Evolutionary conservation across 768 basidiomycete species (phyloP), one percentile per base, ranked within the genome.

Genomic region (Boletus sp.): DNA sequence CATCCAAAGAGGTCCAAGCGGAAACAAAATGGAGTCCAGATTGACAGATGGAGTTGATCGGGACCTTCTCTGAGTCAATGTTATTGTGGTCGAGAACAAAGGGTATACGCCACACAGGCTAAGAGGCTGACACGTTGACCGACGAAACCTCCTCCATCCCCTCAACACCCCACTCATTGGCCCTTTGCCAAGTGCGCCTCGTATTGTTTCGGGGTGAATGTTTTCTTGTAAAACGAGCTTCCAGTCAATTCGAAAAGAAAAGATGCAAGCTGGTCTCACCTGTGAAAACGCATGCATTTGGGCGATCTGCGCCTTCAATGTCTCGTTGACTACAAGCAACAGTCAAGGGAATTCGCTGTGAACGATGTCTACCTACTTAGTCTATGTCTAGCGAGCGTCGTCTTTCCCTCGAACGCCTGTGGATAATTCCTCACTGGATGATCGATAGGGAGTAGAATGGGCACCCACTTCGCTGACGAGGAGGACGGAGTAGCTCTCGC

Each of bases 231-330:
- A 15, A 36, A n/a, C 10, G 9, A 48, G 24, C 8, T 35, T 52
- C 10, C 7, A 46, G 55, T 24, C 36, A 30, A 47, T 33, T 48
- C 28, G 45, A 24, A 35, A 14, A 3, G 30, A 54, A 30, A 49
- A 11, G 24, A 24, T 24, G 24, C 24, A 10, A 6, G 28, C 4
- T 12, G 45, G 24, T 48, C 74, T 51, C 61, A 91, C 92, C 84
- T 94, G 91, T 14, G 91, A 91, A 72, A 94, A 94, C 5, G 92
- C 91, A 64, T 94, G 91, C 81, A 94, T 86, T 55, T 87, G 82
- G 0, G 87, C 77, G 55, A 94, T 92, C 63, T 92, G 78, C 2
- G 74, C 75, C 73, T 89, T 92, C 65, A 94, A 68, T 9, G 86
- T 66, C 24, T 90, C 86, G 64, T 93, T 92, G 56, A 94, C 91